Base-by-base conservation (phyloP, 108 stramenopile species). In the Schizochytrium sp. region DNA sequence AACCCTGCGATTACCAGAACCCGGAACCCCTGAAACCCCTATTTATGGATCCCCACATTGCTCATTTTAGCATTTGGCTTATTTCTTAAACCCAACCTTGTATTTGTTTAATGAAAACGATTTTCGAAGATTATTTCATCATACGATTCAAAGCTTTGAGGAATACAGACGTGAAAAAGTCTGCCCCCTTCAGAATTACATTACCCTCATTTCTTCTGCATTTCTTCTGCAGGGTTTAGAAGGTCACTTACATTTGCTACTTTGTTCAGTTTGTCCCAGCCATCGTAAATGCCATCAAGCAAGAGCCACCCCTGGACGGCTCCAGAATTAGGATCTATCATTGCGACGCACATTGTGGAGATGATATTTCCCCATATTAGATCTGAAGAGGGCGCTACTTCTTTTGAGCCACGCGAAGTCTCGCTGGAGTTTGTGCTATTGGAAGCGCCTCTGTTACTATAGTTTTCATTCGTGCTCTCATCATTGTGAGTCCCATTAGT, bases 311-410 rank as follows among this genome's bases (percentile, higher is more conserved):
- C 76, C 55, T 83, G 28, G 3, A 83, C 76, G 50, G 49, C 28
- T 47, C 76, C 76, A n/a, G 76, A 55, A 53, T 55, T 53, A n/a
- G 76, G 76, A 40, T 83, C 47, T 15, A 83, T 83, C 53, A 55
- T 55, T 5, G 76, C 76, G 50, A 83, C 76, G 1, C 76, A 83
- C 47, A 55, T 83, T 56, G 76, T 83, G 17, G 76, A 55, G 45
- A 83, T 83, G 53, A 83, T 83, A 40, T 83, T 83, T 47, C 50
- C 76, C 76, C 76, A 83, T 5, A 83, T 55, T 53, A 83, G 47
- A 40, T 83, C 76, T 5, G 64, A 28, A 44, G 64, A 28, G 42
- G 44, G 64, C 2, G 2, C 19, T 17, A n/a, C 19, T n/a, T 60
- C 59, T 60, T 60, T 28, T 28, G 28, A 28, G 28, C 28, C 59